Evolutionary conservation across 306 rosid genomes (phyloP).

Genomic region (Prunus persica): DNA sequence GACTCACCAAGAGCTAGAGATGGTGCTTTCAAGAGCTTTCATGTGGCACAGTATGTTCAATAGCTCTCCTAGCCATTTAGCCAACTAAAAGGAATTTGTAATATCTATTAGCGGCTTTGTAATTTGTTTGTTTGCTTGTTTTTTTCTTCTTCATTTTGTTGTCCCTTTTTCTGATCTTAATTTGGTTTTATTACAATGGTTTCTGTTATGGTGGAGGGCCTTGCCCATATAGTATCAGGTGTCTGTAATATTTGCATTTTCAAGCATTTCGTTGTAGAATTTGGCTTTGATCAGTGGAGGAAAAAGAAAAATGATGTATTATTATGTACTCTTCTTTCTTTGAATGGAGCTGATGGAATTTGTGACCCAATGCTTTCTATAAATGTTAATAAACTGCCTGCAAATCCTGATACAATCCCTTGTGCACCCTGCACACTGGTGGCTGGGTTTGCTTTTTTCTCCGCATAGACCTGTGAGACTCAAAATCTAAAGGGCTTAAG

Average conservation of each 20-base stretch:
- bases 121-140: background rate
- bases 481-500: too few species aligned
- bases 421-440: too few species aligned
- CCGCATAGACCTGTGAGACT: too few species aligned
- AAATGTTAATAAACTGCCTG: too few species aligned
- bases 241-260: constrained; percentile 36
- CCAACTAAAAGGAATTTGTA: constrained; percentile 42
- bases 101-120: constrained; percentile 7
- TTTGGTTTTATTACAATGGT: background rate
- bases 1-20: constrained; percentile 91
- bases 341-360: background rate
- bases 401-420: too few species aligned
- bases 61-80: constrained; percentile 87
- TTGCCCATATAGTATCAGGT: constrained; percentile 25
- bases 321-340: background rate
- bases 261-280: constrained; percentile 23
- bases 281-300: background rate
- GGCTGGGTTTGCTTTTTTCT: too few species aligned
- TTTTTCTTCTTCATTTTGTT: background rate
- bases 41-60: constrained; percentile 99
- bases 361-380: too few species aligned
- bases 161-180: background rate
- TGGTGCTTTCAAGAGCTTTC: constrained; percentile 94
- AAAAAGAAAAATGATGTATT: background rate
- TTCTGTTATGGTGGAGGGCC: background rate